Conservation (phyloP, 768 basidiomycete genomes). For the Leccinum disarticulatum region DNA sequence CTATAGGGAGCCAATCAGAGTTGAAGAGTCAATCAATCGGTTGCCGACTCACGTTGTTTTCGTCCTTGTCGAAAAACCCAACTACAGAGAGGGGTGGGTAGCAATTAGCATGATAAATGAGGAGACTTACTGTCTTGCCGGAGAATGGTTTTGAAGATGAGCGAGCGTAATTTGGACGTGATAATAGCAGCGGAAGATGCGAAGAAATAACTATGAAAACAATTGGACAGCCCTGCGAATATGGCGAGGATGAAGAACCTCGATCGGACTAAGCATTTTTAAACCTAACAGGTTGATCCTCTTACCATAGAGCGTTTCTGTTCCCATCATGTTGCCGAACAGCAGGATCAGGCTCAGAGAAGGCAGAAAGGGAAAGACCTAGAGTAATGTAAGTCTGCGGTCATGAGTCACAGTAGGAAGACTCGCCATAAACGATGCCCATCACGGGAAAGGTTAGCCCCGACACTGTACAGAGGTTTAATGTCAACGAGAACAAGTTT, state of each 20-base stretch:
- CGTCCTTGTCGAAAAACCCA: conserved; percentile 86
- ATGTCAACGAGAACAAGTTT: background rate
- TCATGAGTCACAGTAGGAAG: background rate
- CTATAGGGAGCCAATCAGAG: conserved; percentile 32
- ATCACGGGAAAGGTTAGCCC: conserved; percentile 74
- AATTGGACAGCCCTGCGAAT: conserved; percentile 57
- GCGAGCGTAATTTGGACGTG: conserved; percentile 64
- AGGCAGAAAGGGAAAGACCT: conserved; percentile 60
- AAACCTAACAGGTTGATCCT: conserved; percentile 7
- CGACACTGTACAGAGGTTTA: conserved; percentile 27
- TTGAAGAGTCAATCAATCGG: background rate
- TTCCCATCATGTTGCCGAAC: conserved; percentile 58
- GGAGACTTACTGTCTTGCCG: conserved; percentile 73
- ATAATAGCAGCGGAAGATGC: conserved; percentile 65
- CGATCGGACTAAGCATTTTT: conserved; percentile 11
- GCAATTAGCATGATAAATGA: background rate
- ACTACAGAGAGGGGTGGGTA: conserved; percentile 39
- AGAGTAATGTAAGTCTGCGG: background rate
- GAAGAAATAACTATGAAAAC: conserved; percentile 71
- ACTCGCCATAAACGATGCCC: conserved; percentile 59
- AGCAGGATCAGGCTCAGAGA: conserved; percentile 43
- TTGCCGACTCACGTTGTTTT: conserved; percentile 58
- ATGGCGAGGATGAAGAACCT: conserved; percentile 83
- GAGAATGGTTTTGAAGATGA: conserved; percentile 78
- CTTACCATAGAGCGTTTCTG: conserved; percentile 66